These are phyloP conservation scores for Candida methanosorbosa DNA, from an alignment of 805 yeast species.

Conservation along the genomic window DNA sequence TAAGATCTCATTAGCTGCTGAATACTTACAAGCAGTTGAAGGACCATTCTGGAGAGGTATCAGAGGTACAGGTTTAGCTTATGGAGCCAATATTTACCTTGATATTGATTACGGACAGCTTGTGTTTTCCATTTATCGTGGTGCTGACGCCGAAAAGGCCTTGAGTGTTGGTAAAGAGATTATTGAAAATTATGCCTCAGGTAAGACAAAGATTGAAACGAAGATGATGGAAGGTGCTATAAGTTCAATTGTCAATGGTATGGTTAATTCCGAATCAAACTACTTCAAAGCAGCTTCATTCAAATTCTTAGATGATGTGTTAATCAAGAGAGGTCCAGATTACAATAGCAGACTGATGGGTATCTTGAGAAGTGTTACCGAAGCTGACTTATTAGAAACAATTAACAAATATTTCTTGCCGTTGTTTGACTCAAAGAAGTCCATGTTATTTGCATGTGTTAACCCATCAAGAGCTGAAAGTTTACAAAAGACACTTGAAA, in stretches of 20 bases:
- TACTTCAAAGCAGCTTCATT: slow-evolving; percentile 54
- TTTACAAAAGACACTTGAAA: slow-evolving; percentile 36
- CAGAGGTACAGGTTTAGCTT: slow-evolving; percentile 90
- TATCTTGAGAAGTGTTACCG: slow-evolving; percentile 42
- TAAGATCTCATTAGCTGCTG: slow-evolving; percentile 63
- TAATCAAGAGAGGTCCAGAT: slow-evolving; percentile 64
- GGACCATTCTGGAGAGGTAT: slow-evolving; percentile 98
- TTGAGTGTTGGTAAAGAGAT: slow-evolving; percentile 52
- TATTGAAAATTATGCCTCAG: slow-evolving; percentile 51
- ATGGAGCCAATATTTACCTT: slow-evolving; percentile 64
- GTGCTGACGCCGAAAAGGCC: slow-evolving; percentile 69
- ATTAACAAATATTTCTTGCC: slow-evolving; percentile 55
- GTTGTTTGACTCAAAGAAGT: slow-evolving; percentile 47
- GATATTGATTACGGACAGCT: slow-evolving; percentile 61
- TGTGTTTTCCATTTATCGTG: slow-evolving; percentile 65
- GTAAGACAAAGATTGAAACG: slow-evolving; percentile 44
- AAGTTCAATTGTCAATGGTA: slow-evolving; percentile 61
- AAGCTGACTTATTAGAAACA: slow-evolving; percentile 39
- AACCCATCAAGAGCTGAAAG: slow-evolving; percentile 55
- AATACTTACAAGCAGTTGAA: slow-evolving; percentile 76
- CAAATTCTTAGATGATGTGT: slow-evolving; percentile 56
- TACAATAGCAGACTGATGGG: slow-evolving; percentile 47
- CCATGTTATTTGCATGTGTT: slow-evolving; percentile 62
- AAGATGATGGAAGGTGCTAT: slow-evolving; percentile 63
- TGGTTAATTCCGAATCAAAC: slow-evolving; percentile 65